Base-by-base conservation (phyloP, 2,329 filamentous ascomycete species). In the Penicillium hesseltinei region DNA sequence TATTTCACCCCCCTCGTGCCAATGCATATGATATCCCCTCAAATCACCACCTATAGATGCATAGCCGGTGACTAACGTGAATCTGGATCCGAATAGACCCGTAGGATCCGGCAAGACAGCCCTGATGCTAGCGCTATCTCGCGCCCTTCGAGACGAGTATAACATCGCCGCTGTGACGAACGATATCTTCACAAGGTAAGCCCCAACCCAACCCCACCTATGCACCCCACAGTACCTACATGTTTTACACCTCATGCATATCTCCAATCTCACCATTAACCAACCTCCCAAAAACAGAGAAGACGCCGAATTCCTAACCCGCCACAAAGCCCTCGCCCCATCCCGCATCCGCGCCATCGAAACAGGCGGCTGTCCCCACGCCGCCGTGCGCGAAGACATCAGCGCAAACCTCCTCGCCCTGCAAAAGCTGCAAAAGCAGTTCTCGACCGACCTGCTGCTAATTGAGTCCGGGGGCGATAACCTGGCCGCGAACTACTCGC, bases 401-500 rank as follows among this genome's bases (percentile, higher is more conserved):
- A 91, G 87, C 38, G 87, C 90, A 64, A 99, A 99, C 79, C 87
- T 99, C 4, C 90, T 92, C 54, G 94, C 93, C 0, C 84, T 99
- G 39, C 93, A 96, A 70, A 89, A 92, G 66, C 82, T 97, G 48
- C 93, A 97, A 76, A 81, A 81, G 56, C 84, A 88, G 62, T 96
- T 96, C 81, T 75, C 79, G 43, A 86, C 92, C 0, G 91, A 97
- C 71, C 75, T 99, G 23, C 83, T 99, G 25, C 85, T 99, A 42
- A 99, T 99, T 72, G 94, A 99, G 78, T 92, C 87, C 19, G 94
- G 94, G 44, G 94, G 94, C 57, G 94, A 99, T 75, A 99, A 99
- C 74, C 84, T 99, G 1, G 94, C 94, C 0, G 94, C 94, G 4
- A 99, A 99, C 80, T 99, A 99, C 82, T 90, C 86, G 54, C 84